Conservation (phyloP, 2,329 filamentous ascomycete species). For the Bimuria novae-zelandiae region DNA sequence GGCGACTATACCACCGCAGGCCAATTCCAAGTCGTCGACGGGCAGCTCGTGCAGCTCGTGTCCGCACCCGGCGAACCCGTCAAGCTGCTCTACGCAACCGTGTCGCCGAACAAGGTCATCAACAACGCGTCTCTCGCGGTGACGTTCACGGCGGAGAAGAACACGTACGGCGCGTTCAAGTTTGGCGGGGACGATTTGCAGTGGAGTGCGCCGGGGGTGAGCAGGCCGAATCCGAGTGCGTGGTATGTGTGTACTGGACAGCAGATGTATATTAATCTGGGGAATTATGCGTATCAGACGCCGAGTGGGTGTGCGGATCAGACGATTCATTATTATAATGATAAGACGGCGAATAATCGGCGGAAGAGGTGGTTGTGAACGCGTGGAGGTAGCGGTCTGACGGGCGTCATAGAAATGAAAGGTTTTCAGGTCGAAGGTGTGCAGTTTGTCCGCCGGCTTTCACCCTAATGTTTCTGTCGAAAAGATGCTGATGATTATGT, state of each 20-base stretch:
- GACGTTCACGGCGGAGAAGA: conserved; percentile 57
- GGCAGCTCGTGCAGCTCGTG: conserved; percentile 62
- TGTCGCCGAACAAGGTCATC: conserved; percentile 31
- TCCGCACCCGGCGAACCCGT: conserved; percentile 53
- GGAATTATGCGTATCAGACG: conserved; percentile 63
- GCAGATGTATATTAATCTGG: conserved; percentile 62
- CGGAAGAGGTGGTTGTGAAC: too few species aligned
- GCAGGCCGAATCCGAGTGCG: conserved; percentile 60
- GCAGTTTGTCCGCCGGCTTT: too few species aligned
- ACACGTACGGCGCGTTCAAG: conserved; percentile 60
- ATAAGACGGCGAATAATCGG: conserved; percentile 41
- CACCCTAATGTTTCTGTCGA: too few species aligned
- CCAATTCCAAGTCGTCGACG: conserved; percentile 61
- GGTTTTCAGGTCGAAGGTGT: too few species aligned
- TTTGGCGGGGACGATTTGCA: conserved; percentile 64
- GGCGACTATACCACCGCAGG: conserved; percentile 59
- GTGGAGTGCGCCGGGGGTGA: conserved; percentile 56
- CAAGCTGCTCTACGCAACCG: conserved; percentile 43
- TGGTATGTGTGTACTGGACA: conserved; percentile 63
- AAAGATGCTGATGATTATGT: too few species aligned
- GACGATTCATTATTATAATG: conserved; percentile 53
- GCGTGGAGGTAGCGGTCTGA: too few species aligned
- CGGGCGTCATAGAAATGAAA: too few species aligned
- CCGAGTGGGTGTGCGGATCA: conserved; percentile 63
- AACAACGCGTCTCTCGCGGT: conserved; percentile 53